These are phyloP conservation scores for Groenewaldozyma auringiensis DNA, from an alignment of 1,139 yeast species.

Conservation along the genomic window DNA sequence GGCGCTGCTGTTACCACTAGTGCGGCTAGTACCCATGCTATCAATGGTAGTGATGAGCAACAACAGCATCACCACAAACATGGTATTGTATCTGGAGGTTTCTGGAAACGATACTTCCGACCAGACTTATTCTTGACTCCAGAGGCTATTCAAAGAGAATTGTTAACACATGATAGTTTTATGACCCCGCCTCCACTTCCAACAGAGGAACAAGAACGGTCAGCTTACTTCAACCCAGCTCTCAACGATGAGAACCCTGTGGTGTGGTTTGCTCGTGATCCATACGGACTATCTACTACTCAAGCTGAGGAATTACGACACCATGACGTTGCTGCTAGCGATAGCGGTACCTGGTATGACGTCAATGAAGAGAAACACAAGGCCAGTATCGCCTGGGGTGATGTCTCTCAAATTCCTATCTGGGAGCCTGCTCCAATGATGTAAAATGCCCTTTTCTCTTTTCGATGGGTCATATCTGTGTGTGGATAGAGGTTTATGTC, in stretches of 20 bases:
- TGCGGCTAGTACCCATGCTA: constrained; percentile 1
- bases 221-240: constrained; percentile 72
- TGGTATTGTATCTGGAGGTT: constrained; percentile 11
- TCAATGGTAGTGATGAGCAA: not conserved
- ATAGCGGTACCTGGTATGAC: constrained; percentile 50
- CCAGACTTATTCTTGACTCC: constrained; percentile 56
- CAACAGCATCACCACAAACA: too few species aligned
- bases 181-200: constrained; percentile 27
- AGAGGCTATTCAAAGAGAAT: constrained; percentile 20
- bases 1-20: not conserved
- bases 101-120: constrained; percentile 30
- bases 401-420: constrained; percentile 21
- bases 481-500: not conserved
- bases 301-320: constrained; percentile 43
- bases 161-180: constrained; percentile 40
- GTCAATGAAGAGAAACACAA: constrained; percentile 40
- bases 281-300: constrained; percentile 63
- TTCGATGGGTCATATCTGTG: constrained; percentile 1
- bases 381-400: constrained; percentile 19
- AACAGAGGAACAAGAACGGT: constrained; percentile 34
- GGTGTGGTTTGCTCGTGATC: constrained; percentile 85
- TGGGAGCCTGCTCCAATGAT: constrained; percentile 16
- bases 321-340: constrained; percentile 46
- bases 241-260: constrained; percentile 57
- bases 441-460: constrained; percentile 3